Evolutionary conservation across 306 rosid species (phyloP).

Genomic region (Vachellia pachyceras): DNA sequence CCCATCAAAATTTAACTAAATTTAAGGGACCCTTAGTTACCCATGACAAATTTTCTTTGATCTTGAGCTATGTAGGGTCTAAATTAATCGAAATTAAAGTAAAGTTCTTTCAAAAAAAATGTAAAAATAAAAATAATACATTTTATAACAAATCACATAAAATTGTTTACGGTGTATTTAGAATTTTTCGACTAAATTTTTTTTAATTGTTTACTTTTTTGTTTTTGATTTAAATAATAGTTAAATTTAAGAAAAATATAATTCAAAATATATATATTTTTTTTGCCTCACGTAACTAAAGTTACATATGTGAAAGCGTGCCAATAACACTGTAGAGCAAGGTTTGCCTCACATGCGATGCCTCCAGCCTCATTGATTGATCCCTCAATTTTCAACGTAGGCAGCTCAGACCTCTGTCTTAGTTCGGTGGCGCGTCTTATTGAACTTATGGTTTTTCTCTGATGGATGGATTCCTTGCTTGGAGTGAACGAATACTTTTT

Average conservation of each 20-base stretch:
- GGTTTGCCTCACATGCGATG: no score
- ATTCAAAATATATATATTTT: no score
- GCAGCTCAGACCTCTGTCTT: no score
- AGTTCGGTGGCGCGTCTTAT: no score
- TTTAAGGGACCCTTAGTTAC: no score
- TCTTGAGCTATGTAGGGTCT: not conserved
- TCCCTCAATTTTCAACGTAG: no score
- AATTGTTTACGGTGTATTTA: not conserved
- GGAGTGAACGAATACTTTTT: no score
- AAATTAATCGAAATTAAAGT: not conserved
- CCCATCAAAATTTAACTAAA: no score
- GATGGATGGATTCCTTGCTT: no score
- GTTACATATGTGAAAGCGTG: not conserved
- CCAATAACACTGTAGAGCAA: not conserved
- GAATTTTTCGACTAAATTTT: not conserved
- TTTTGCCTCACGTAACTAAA: not conserved
- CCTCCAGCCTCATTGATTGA: no score
- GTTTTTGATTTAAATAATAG: no score
- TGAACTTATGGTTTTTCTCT: no score
- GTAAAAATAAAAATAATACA: not conserved
- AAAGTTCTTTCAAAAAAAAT: not conserved
- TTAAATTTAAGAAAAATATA: not conserved
- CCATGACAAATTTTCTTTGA: not conserved
- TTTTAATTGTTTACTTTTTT: not conserved
- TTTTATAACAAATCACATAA: not conserved